Base-by-base conservation (phyloP, 2,329 filamentous ascomycete species). In the Aspergillus japonicus region DNA sequence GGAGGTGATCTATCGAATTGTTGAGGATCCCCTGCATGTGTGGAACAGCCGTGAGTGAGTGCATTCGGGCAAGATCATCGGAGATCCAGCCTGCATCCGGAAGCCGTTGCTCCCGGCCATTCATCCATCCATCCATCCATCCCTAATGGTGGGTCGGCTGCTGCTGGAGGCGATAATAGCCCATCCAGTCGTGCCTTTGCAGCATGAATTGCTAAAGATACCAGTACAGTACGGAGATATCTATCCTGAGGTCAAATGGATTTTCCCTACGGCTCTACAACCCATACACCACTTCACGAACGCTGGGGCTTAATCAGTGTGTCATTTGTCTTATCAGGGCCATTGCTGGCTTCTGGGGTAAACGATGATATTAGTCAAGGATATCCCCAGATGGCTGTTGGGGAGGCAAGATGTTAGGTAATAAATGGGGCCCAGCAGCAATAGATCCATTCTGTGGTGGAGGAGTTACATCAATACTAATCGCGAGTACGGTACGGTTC, bases 401-500 rank as follows among this genome's bases (percentile, higher is more conserved):
- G 14, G 39, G 39, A 19, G 39, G 39, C 39, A 44, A 44, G 14
- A 8, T n/a, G 16, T 44, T 44, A 44, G 39, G 39, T 44, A 44
- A 44, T 44, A 16, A 19, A 44, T 44, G 16, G 39, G 19, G 39
- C 6, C 16, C 39, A 44, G 39, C 39, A 44, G 39, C 39, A 44
- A 44, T 44, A 19, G 39, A 44, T 14, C 39, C 39, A 19, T 16
- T 44, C 16, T 44, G 16, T 42, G 48, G 26, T 44, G 39, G 26
- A 47, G 42, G 53, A 23, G 26, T 55, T 55, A 47, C 53, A 55
- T 55, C 24, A 48, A 48, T 55, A 33, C n/a, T n/a, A n/a, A n/a
- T n/a, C n/a, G 53, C 47, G 53, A 55, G 42, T 47, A 55, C 31
- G 26, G 53, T 14, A 14, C 42, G 31, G n/a, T 29, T 3, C 26